A percentile compares a stretch with the other conserved stretches of the same genome.
Conservation (phyloP, 352 stramenopile genomes). For the Phytophthora pistaciae region DNA sequence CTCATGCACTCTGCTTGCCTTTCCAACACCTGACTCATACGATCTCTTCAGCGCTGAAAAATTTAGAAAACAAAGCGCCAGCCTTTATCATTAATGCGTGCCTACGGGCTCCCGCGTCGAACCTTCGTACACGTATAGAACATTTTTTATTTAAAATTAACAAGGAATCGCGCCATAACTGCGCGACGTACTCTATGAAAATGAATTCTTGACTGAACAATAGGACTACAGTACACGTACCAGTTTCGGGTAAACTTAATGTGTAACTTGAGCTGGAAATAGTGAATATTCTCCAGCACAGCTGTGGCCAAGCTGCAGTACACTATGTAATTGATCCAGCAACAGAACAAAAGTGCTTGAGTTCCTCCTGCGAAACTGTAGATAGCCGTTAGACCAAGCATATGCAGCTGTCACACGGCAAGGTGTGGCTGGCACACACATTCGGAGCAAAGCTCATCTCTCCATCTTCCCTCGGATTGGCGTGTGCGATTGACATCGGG, state of each 20-base stretch:
- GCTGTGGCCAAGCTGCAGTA: background rate
- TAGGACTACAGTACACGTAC: too few relatives aligned
- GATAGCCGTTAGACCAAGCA: background rate
- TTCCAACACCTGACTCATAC: conserved; percentile 22
- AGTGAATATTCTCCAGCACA: background rate
- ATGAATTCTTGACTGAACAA: too few relatives aligned
- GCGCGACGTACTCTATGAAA: too few relatives aligned
- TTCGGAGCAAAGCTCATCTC: conserved; percentile 30
- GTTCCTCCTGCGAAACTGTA: background rate
- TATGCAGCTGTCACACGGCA: conserved; percentile 29
- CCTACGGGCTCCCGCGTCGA: too few relatives aligned
- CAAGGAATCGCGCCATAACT: too few relatives aligned
- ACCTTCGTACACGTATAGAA: too few relatives aligned
- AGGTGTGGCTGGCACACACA: conserved; percentile 14
- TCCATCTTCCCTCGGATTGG: conserved; percentile 32
- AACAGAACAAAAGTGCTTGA: background rate
- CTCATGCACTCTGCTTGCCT: conserved; percentile 6
- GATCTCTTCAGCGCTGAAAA: background rate
- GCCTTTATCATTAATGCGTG: too few relatives aligned
- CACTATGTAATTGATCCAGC: too few relatives aligned
- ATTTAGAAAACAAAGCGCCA: too few relatives aligned
- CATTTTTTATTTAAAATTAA: too few relatives aligned
- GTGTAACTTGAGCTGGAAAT: conserved; percentile 5
- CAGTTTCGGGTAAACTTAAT: background rate
- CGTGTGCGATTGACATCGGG: conserved; percentile 23